Base-by-base conservation (phyloP, 345 rosid species). In the Cardamine occulta region DNA sequence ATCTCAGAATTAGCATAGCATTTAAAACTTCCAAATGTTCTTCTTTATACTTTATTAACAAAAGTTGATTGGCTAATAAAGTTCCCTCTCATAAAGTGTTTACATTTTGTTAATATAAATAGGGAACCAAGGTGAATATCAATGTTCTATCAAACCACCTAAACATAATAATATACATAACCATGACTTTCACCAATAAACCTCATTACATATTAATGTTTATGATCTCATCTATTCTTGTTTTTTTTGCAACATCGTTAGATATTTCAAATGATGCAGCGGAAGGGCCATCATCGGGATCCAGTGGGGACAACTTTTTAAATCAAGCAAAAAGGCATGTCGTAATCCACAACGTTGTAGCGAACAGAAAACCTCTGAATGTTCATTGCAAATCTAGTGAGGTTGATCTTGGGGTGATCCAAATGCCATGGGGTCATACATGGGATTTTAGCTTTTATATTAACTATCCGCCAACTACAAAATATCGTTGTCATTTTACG, bases 71-170 rank as follows among this genome's bases (percentile, higher is more conserved):
- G 45, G n/a, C 0, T 40, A 4, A 31, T 31, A 31, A 31, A 31
- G 32, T 37, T 58, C 40, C 7, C 0, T 58, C 23, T 58, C 14
- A 58, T 8, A 56, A 7, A 53, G 40, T 53, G 32, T n/a, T 32
- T 58, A 39, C 19, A 61, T 39, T 26, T 34, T 8, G 48, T 13
- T 49, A 34, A 15, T 51, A 67, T 67, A 52, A 67, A 68, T 68
- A 37, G 12, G 26, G 62, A 52, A 53, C 12, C 24, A 23, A 4
- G 6, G 2, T 34, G 37, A 8, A 34, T 7, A 34, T 34, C 1
- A 34, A 44, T 8, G 2, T 44, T 28, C 10, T 11, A 48, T 31
- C 62, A 1, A 29, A 31, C 13, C 40, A 31, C 11, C 1, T 4
- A 1, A 21, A 66, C 21, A 66, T 4, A 32, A 18, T 49, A 21